phyloP scores from a whole-genome alignment of 2,329 filamentous ascomycete genomes.

The Diaporthe amygdali region DNA sequence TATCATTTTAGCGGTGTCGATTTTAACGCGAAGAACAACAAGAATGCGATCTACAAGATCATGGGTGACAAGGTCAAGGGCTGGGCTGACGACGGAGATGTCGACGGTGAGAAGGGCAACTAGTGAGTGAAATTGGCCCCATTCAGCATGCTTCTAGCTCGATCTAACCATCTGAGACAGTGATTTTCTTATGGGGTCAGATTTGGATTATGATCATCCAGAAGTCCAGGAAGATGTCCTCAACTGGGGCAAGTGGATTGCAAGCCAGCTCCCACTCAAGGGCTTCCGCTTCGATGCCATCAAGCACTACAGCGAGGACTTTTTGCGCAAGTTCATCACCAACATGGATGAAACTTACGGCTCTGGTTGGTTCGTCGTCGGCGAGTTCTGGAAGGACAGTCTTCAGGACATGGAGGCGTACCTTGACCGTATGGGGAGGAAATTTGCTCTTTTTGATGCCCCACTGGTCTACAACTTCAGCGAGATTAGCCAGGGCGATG shows the following conservation, averaged over 20 bases:
- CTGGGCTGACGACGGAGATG: conserved; percentile 68
- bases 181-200: conserved; percentile 75
- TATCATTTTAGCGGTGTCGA: conserved; percentile 75
- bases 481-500: conserved; percentile 58
- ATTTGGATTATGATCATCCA: conserved; percentile 68
- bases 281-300: conserved; percentile 76
- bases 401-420: conserved; percentile 39
- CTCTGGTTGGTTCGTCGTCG: conserved; percentile 42
- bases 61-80: conserved; percentile 63
- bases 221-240: conserved; percentile 70
- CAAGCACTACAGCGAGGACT: conserved; percentile 74
- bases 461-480: conserved; percentile 74
- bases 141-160: not conserved
- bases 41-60: conserved; percentile 73
- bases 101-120: conserved; percentile 67
- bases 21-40: conserved; percentile 63
- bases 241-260: conserved; percentile 72
- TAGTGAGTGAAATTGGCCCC: conserved; percentile 46
- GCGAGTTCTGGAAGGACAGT: conserved; percentile 46
- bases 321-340: conserved; percentile 68
- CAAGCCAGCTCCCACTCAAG: conserved; percentile 61
- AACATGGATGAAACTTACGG: conserved; percentile 55
- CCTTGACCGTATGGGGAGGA: conserved; percentile 54
- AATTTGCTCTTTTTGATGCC: conserved; percentile 69
- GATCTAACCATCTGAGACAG: conserved; percentile 42